A percentile compares a stretch with the other conserved stretches of the same genome.
Conservation (phyloP, 768 basidiomycete species). For the Gelatoporia subvermispora region DNA sequence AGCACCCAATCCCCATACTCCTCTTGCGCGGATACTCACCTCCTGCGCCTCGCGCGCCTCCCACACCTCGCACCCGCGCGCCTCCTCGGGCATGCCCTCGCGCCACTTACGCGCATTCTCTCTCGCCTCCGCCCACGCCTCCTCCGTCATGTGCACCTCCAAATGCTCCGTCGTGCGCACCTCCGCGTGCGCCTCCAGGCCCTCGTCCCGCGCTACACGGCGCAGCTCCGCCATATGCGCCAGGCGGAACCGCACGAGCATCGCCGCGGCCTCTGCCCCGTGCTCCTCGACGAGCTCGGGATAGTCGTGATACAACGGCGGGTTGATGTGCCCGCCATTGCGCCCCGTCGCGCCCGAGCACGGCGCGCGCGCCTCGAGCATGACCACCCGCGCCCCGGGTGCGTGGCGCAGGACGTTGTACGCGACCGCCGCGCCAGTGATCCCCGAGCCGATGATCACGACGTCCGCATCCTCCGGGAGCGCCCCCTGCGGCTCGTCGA, state of each 20-base stretch:
- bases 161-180: conserved; percentile 52
- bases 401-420: conserved; percentile 44
- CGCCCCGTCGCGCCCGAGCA: conserved; percentile 69
- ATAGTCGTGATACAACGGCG: conserved; percentile 59
- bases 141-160: conserved; percentile 48
- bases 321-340: conserved; percentile 67
- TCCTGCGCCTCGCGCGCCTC: conserved; percentile 29
- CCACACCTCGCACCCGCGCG: conserved; percentile 22
- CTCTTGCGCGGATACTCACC: conserved; percentile 22
- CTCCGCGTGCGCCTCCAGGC: conserved; percentile 47
- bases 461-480: conserved; percentile 55
- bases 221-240: conserved; percentile 50
- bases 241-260: conserved; percentile 56
- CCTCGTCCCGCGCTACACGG: conserved; percentile 48
- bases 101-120: conserved; percentile 39
- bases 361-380: conserved; percentile 77
- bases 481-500: too few relatives aligned
- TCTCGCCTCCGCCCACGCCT: conserved; percentile 40
- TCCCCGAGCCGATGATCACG: conserved; percentile 74
- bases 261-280: conserved; percentile 43
- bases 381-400: conserved; percentile 43
- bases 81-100: conserved; percentile 48
- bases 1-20: not conserved
- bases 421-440: conserved; percentile 62
- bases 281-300: conserved; percentile 36